Percentiles rank a stretch among this genome's conserved stretches.
Evolutionary conservation across 495 filamentous ascomycete genomes (phyloP).

Genomic region (Friedmanniomyces simplex): DNA sequence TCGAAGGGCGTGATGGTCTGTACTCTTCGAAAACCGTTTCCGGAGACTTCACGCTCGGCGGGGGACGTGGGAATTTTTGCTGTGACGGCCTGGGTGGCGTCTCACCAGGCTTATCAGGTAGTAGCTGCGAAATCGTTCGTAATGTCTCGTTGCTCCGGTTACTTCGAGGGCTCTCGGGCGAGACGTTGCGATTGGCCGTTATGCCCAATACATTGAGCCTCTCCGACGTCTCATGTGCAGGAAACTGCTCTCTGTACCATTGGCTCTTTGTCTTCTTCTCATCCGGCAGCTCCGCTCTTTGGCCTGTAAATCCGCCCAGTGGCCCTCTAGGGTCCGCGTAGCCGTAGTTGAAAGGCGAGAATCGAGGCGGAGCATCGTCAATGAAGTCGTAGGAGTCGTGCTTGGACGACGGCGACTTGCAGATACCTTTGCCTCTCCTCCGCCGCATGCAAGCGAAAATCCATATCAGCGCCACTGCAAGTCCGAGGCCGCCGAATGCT

Average conservation of each 20-base stretch:
- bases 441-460: slow-evolving; percentile 11
- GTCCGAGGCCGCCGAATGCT: slow-evolving; percentile 8
- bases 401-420: not conserved
- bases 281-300: not conserved
- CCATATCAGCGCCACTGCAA: slow-evolving; percentile 6
- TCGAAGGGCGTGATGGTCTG: not conserved
- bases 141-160: slow-evolving; percentile 8
- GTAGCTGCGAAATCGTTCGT: slow-evolving; percentile 14
- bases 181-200: not conserved
- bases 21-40: slow-evolving; percentile 24
- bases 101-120: slow-evolving; percentile 19
- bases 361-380: slow-evolving; percentile 15
- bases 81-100: not conserved
- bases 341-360: slow-evolving; percentile 8
- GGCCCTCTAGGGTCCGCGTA: slow-evolving; percentile 10
- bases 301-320: not conserved
- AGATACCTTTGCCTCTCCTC: not conserved
- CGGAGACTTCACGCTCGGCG: slow-evolving; percentile 4
- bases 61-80: not conserved
- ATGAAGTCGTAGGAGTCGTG: slow-evolving; percentile 16
- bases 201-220: not conserved
- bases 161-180: slow-evolving; percentile 3
- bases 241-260: slow-evolving; percentile 7
- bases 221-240: not conserved
- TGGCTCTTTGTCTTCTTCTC: not conserved